Evolutionary conservation across 371 early-diverging fungal species (phyloP).

Genomic region (Circinella umbellata): DNA sequence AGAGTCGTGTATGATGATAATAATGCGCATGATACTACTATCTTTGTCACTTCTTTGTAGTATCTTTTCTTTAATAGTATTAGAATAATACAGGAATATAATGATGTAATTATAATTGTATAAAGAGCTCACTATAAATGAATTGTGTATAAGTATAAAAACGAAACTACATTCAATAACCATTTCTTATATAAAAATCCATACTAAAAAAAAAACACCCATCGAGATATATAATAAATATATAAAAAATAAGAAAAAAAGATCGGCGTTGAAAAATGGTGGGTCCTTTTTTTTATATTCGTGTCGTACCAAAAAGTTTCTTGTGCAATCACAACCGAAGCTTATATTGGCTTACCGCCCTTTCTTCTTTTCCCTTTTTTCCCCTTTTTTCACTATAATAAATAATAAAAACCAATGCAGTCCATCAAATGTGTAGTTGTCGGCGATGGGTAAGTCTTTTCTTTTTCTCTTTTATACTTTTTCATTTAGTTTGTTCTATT

Average conservation of each 20-base stretch:
- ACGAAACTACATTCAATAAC: no score
- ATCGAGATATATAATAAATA: no score
- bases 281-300: neutral
- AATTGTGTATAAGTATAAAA: no score
- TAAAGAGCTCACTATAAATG: no score
- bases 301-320: neutral
- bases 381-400: neutral
- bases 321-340: neutral
- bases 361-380: conserved; percentile 7
- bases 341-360: conserved; percentile 2
- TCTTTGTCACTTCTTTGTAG: no score
- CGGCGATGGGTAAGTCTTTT: conserved; percentile 86
- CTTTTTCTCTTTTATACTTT: neutral
- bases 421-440: conserved; percentile 98
- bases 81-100: no score
- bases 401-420: conserved; percentile 70
- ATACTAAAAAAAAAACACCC: no score
- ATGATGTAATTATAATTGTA: no score
- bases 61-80: no score
- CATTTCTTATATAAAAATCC: no score
- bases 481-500: neutral
- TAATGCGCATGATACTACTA: no score
- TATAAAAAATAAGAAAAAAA: neutral
- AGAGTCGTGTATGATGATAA: no score
- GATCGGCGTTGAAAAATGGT: conserved; percentile 6